Evolutionary conservation across 2,329 filamentous ascomycete genomes (phyloP), one percentile per base, ranked within the genome.

Genomic region (Claviceps spartinae): DNA sequence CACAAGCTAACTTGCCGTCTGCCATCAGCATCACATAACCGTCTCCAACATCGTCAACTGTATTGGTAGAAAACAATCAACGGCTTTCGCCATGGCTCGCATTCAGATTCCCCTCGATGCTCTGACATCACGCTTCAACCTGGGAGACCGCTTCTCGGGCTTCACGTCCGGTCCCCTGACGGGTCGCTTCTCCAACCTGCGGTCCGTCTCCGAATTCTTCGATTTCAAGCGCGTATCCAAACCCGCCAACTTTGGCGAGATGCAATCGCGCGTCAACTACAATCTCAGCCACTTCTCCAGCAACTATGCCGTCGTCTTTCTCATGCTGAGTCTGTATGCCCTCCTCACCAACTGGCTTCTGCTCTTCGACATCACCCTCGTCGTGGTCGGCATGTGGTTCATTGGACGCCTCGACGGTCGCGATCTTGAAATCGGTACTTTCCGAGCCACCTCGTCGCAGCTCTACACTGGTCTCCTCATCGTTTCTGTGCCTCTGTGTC

Each of bases 251-350:
- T 96, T 97, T 63, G 75, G 74, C 59, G 90, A 96, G 69, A 82
- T 88, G 58, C 91, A 97, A 71, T 89, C 85, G 61, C 83, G 91
- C 59, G 83, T 95, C 73, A 95, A 94, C 77, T 96, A 96, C 83
- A 98, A 98, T 71, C 74, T 98, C 59, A 82, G 86, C 68, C 86
- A 97, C 75, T 98, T 95, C 77, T 94, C 89, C 56, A 96, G 88
- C 84, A 98, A 98, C 76, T 98, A 98, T 79, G 85, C 86, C 60
- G 85, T 86, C 57, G 81, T 97, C 61, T 95, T 97, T 67, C 76
- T 86, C 62, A 94, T 98, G 84, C 84, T 98, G 65, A 88, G 86
- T 75, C 85, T 98, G 72, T 98, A 98, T 77, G 87, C 87, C 63
- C 73, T 98, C 63, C 78, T 98, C 63, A 93, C 88, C 61, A 97